Conservation (phyloP, 106 monocot species). For the Dioscorea zingiberensis region DNA sequence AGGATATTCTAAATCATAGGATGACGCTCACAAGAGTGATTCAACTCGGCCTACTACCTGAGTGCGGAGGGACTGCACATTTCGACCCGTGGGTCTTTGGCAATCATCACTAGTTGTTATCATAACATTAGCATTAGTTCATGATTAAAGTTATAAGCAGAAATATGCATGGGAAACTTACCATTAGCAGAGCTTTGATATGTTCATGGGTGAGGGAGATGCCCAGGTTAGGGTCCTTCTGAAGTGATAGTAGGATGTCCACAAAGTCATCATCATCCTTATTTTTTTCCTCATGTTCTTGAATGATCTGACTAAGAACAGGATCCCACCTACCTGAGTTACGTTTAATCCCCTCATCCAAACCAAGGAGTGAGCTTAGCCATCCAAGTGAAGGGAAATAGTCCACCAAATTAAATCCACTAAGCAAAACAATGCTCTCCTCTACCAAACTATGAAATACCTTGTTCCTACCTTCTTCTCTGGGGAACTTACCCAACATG, state of each 20-base stretch:
- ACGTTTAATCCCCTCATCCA: background rate
- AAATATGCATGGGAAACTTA: background rate
- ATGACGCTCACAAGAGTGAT: too few relatives aligned
- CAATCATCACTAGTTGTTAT: background rate
- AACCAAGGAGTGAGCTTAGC: background rate
- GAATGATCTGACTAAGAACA: background rate
- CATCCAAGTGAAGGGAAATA: conserved; percentile 9
- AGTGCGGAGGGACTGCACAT: too few relatives aligned
- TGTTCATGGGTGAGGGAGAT: background rate
- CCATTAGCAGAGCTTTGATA: conserved; percentile 3
- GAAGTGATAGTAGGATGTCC: conserved; percentile 21
- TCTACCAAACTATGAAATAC: background rate
- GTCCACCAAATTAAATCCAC: background rate
- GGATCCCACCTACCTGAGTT: background rate
- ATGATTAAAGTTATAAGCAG: background rate
- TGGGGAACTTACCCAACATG: background rate
- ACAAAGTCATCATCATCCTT: conserved; percentile 6
- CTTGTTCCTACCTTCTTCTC: background rate
- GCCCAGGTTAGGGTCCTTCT: background rate
- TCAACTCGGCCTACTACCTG: too few relatives aligned
- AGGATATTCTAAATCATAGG: too few relatives aligned
- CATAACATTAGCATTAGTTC: background rate
- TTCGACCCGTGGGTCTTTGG: too few relatives aligned
- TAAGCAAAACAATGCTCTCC: background rate
- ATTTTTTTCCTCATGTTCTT: background rate